Evolutionary conservation across 495 filamentous ascomycete species (phyloP).

Genomic region (Penicillium alfredii): DNA sequence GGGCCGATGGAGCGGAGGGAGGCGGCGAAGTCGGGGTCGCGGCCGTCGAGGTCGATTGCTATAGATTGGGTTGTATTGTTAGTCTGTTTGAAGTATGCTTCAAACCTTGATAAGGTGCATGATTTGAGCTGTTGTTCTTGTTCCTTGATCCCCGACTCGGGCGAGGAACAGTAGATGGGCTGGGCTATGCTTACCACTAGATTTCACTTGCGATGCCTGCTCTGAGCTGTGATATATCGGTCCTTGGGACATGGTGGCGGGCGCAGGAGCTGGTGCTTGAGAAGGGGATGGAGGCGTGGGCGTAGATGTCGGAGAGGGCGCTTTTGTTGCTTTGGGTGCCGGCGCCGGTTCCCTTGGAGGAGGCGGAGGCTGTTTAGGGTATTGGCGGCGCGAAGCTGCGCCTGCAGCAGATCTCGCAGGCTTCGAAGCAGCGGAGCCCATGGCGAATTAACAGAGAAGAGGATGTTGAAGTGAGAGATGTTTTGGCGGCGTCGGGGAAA

Average conservation of each 20-base stretch:
- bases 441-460: conserved; percentile 18
- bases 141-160: background rate
- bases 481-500: conserved; percentile 19
- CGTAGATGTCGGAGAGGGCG: conserved; percentile 20
- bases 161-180: background rate
- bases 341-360: conserved; percentile 23
- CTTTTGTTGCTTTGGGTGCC: conserved; percentile 12
- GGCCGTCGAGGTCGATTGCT: conserved; percentile 63
- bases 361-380: conserved; percentile 45
- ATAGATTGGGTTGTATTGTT: conserved; percentile 13
- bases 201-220: conserved; percentile 28
- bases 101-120: no score
- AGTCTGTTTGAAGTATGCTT: no score
- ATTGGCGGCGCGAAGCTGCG: conserved; percentile 49
- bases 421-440: conserved; percentile 63
- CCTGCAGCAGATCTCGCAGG: conserved; percentile 48
- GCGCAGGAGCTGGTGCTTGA: conserved; percentile 15
- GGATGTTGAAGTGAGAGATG: conserved; percentile 6
- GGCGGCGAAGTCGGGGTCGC: conserved; percentile 57
- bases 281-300: conserved; percentile 16
- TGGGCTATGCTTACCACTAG: conserved; percentile 23
- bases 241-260: conserved; percentile 18
- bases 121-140: background rate
- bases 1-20: conserved; percentile 59
- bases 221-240: conserved; percentile 39